Percentiles rank a stretch among this genome's conserved stretches.
Conservation (phyloP, 1,284 basidiomycete species). For the Boletellus deceptivus region DNA sequence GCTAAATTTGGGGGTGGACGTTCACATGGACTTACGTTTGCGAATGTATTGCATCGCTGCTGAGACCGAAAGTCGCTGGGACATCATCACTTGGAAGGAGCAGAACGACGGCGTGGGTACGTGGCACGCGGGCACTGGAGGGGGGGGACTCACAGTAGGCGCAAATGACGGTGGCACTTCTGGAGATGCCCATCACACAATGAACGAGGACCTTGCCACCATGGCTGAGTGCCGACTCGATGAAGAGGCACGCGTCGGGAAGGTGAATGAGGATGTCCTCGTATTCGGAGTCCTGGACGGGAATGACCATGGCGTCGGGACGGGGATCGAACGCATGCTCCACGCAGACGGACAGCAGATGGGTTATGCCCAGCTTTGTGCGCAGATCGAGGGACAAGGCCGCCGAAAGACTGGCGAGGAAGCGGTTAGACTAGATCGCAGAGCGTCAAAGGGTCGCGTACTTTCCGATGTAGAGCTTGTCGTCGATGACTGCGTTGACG, state of each 20-base stretch:
- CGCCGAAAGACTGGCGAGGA: slow-evolving; percentile 42
- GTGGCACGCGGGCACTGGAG: not conserved
- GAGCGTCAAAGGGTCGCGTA: slow-evolving; percentile 21
- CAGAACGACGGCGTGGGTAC: slow-evolving; percentile 3
- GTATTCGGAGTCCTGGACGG: slow-evolving; percentile 58
- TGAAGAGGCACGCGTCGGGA: slow-evolving; percentile 52
- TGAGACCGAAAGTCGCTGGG: slow-evolving; percentile 39
- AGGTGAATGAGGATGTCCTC: slow-evolving; percentile 59
- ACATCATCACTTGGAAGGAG: slow-evolving; percentile 50
- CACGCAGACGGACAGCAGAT: slow-evolving; percentile 58
- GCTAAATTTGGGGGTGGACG: slow-evolving; percentile 4
- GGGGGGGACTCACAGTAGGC: slow-evolving; percentile 51
- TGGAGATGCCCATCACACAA: slow-evolving; percentile 72
- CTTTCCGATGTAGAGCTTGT: slow-evolving; percentile 56
- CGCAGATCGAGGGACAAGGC: slow-evolving; percentile 44
- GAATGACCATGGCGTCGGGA: slow-evolving; percentile 45
- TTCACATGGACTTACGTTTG: slow-evolving; percentile 39
- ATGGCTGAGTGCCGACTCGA: slow-evolving; percentile 45
- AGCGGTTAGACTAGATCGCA: not conserved
- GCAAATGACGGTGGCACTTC: slow-evolving; percentile 65
- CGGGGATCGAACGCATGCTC: slow-evolving; percentile 46
- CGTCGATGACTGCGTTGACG: slow-evolving; percentile 40
- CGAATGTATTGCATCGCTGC: slow-evolving; percentile 50
- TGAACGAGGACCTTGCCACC: slow-evolving; percentile 67
- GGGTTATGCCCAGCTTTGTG: slow-evolving; percentile 48